A percentile compares a stretch with the other conserved stretches of the same genome.
These are phyloP conservation scores for Clonostachys rosea DNA, from an alignment of 2,329 filamentous ascomycete genomes.

Conservation along the genomic window DNA sequence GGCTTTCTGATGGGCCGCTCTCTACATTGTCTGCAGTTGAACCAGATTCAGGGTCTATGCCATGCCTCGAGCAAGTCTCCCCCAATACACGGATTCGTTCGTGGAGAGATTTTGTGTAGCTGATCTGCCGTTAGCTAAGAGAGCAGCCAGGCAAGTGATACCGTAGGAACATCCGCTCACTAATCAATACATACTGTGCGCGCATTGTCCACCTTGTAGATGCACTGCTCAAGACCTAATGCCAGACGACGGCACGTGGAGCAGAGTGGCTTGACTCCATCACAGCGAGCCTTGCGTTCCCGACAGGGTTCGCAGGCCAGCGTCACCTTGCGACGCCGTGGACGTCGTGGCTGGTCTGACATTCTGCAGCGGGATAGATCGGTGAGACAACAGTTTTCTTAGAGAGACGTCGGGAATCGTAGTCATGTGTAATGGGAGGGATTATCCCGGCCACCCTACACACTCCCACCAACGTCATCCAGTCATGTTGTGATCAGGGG, in stretches of 20 bases:
- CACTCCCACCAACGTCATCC: too few species aligned
- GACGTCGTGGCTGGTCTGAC: too few species aligned
- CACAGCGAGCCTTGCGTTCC: conserved; percentile 32
- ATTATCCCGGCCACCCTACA: too few species aligned
- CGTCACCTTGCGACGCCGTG: conserved; percentile 14
- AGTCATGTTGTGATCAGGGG: too few species aligned
- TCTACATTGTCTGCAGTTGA: background rate
- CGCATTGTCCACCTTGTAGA: conserved; percentile 28
- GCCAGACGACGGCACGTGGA: conserved; percentile 29
- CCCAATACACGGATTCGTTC: conserved; percentile 18
- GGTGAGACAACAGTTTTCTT: too few species aligned
- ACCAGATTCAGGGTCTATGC: conserved; percentile 5
- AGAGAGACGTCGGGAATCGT: too few species aligned
- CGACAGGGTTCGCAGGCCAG: conserved; percentile 35
- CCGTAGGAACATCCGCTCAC: background rate
- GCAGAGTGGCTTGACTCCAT: conserved; percentile 37
- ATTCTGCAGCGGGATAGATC: too few species aligned
- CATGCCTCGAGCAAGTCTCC: conserved; percentile 8
- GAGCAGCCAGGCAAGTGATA: too few species aligned
- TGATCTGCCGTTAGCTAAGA: too few species aligned
- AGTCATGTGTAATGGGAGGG: too few species aligned
- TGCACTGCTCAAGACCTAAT: conserved; percentile 22
- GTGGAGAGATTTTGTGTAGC: conserved; percentile 14
- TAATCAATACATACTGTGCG: conserved; percentile 27
- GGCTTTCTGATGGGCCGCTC: too few species aligned